A percentile compares a stretch with the other conserved stretches of the same genome.
These are phyloP conservation scores for Dendrobium catenatum DNA, from an alignment of 106 monocot species.

Conservation along the genomic window DNA sequence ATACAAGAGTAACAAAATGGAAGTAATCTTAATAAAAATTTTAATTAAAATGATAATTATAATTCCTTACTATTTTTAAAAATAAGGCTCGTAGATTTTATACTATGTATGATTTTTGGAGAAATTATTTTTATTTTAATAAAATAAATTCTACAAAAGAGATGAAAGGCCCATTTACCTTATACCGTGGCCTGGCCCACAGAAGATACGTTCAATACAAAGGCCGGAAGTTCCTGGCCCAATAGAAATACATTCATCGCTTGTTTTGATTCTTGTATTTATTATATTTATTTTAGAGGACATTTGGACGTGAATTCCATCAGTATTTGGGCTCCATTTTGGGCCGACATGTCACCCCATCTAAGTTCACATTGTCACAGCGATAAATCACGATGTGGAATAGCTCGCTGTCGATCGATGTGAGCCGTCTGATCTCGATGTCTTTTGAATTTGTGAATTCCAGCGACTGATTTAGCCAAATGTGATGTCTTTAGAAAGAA, in stretches of 20 bases:
- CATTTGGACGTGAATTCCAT: constrained; percentile 62
- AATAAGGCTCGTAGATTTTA: too few species aligned
- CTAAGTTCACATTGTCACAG: constrained; percentile 34
- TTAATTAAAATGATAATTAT: too few species aligned
- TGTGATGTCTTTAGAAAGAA: background rate
- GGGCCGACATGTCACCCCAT: constrained; percentile 32
- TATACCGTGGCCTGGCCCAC: constrained; percentile 82
- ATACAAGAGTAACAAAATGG: too few species aligned
- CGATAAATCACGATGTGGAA: constrained; percentile 48
- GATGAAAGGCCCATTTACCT: constrained; percentile 5
- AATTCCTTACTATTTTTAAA: too few species aligned
- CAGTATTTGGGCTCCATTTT: constrained; percentile 68
- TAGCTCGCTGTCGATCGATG: constrained; percentile 60
- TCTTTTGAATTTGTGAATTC: constrained; percentile 41
- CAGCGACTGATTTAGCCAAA: constrained; percentile 30
- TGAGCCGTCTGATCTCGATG: constrained; percentile 43
- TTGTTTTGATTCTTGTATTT: constrained; percentile 37
- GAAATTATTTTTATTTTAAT: too few species aligned
- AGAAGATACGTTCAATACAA: constrained; percentile 53
- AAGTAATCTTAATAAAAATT: too few species aligned
- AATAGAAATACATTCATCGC: constrained; percentile 77
- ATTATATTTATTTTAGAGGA: constrained; percentile 39
- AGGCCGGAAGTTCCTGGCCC: constrained; percentile 48
- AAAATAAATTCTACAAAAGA: too few species aligned
- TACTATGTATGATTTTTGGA: too few species aligned